Percentiles rank a stretch among this genome's conserved stretches.
phyloP scores from a whole-genome alignment of 176 grass and related monocot genomes.

The Zizania latifolia region DNA sequence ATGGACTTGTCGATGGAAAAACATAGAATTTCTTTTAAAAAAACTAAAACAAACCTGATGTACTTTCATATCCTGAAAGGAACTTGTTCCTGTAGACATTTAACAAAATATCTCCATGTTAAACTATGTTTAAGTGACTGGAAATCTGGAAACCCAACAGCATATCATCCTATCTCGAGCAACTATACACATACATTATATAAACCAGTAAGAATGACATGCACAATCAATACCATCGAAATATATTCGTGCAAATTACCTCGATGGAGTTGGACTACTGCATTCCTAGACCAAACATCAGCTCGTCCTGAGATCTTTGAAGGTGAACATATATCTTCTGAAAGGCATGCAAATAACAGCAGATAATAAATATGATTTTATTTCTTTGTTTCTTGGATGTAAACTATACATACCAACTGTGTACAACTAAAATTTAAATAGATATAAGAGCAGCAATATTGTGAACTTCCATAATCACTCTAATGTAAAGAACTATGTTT shows the following conservation, averaged over 20 bases:
- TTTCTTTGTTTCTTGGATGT: not conserved
- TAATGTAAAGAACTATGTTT: not conserved
- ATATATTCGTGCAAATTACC: not conserved
- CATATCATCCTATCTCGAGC: not conserved
- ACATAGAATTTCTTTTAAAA: no score
- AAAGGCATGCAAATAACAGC: not conserved
- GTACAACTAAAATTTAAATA: not conserved
- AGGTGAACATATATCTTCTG: not conserved
- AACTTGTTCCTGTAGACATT: not conserved
- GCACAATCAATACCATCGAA: not conserved
- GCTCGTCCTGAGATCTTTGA: not conserved
- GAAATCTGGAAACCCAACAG: not conserved
- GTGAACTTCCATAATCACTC: not conserved
- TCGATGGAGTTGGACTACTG: not conserved
- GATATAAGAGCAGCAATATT: not conserved
- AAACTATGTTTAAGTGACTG: not conserved
- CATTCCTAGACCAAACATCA: not conserved
- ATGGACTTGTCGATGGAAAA: no score
- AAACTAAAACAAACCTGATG: not conserved
- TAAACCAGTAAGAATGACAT: not conserved
- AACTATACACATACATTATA: not conserved
- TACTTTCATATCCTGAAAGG: not conserved
- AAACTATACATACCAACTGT: not conserved
- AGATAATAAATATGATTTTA: not conserved
- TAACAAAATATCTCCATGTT: not conserved